Conservation (phyloP, 768 basidiomycete genomes). For the Trametes cinnabarina region DNA sequence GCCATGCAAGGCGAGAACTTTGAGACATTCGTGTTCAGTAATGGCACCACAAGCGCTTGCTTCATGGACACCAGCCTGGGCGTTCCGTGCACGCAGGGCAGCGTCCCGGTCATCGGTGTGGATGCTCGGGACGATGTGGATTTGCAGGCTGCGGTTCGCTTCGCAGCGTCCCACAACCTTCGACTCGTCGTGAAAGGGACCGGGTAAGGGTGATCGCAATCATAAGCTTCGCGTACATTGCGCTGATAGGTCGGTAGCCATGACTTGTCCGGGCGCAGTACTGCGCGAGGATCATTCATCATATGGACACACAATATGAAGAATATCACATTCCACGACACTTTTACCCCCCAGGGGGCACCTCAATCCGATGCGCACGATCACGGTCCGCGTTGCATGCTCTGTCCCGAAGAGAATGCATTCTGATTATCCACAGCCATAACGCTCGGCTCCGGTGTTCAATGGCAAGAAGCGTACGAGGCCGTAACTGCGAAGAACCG, state of each 20-base stretch:
- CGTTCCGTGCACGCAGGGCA: constrained; percentile 43
- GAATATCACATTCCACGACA: constrained; percentile 33
- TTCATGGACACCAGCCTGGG: constrained; percentile 45
- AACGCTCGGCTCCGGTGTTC: constrained; percentile 36
- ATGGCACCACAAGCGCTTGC: constrained; percentile 51
- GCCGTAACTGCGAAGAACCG: constrained; percentile 3
- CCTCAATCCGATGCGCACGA: constrained; percentile 10
- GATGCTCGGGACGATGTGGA: constrained; percentile 28
- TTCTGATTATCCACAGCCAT: constrained; percentile 19
- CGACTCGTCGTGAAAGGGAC: constrained; percentile 31
- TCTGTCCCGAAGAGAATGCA: not conserved
- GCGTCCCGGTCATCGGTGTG: constrained; percentile 37
- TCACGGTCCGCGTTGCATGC: constrained; percentile 18
- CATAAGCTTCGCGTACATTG: not conserved
- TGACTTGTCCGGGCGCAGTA: constrained; percentile 26
- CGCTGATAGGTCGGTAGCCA: not conserved
- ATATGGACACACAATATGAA: constrained; percentile 44
- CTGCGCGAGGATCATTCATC: constrained; percentile 27
- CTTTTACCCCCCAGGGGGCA: constrained; percentile 36
- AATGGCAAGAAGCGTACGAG: constrained; percentile 5
- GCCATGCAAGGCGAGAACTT: constrained; percentile 37
- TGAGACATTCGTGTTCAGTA: constrained; percentile 36
- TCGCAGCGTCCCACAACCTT: constrained; percentile 26
- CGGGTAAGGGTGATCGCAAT: constrained; percentile 10
- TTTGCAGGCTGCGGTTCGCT: constrained; percentile 26